Percentiles rank a stretch among this genome's conserved stretches.
Evolutionary conservation across 768 basidiomycete species (phyloP).

Genomic region (Leccinum barrowsii): DNA sequence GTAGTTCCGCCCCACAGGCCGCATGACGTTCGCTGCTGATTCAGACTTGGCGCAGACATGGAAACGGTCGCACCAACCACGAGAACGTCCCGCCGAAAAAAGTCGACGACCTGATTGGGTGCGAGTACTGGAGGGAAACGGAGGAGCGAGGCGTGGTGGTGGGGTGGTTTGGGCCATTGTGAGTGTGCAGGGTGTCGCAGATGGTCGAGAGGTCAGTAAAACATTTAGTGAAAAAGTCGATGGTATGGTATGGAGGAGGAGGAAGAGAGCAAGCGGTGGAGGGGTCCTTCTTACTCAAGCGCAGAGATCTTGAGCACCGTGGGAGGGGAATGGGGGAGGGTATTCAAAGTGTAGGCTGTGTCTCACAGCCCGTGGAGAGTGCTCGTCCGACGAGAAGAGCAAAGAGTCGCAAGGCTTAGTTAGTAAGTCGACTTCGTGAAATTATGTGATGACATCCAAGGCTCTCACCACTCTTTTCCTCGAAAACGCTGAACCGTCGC

Average conservation of each 20-base stretch:
- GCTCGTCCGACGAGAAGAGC: no score
- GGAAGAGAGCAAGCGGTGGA: neutral
- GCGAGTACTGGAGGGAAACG: constrained; percentile 21
- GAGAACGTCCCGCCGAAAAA: constrained; percentile 24
- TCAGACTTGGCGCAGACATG: neutral
- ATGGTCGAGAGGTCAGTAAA: constrained; percentile 5
- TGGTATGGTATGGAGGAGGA: neutral
- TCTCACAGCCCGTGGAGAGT: no score
- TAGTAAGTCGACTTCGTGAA: no score
- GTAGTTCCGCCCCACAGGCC: no score
- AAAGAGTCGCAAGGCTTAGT: no score
- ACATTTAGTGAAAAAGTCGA: neutral
- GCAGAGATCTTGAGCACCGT: no score
- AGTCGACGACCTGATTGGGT: constrained; percentile 21
- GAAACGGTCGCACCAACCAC: neutral
- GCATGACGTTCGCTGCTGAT: neutral
- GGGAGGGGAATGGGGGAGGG: no score
- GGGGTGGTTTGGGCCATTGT: constrained; percentile 27
- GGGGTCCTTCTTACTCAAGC: no score
- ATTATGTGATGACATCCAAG: no score
- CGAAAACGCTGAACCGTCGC: no score
- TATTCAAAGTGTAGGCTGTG: no score
- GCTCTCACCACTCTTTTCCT: no score
- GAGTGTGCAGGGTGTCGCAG: neutral
- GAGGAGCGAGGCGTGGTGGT: constrained; percentile 27